Percentiles rank a stretch among this genome's conserved stretches.
These are phyloP conservation scores for Tetrahymena elliotti DNA, from an alignment of 73 alveolate species.

Conservation along the genomic window DNA sequence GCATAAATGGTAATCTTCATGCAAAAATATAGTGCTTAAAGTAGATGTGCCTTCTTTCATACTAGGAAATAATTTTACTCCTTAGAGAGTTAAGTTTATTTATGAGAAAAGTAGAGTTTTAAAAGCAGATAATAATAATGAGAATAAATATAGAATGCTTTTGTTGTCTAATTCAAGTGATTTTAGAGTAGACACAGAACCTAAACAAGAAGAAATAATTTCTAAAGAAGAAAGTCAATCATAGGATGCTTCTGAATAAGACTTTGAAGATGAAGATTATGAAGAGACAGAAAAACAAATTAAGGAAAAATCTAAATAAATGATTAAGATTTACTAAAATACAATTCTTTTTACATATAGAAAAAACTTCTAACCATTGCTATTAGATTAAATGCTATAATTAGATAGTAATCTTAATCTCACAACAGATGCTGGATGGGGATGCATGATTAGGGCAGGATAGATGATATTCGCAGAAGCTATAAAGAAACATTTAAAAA, in stretches of 20 bases:
- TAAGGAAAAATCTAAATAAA: not conserved
- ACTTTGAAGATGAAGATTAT: not conserved
- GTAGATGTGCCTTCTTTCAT: not conserved
- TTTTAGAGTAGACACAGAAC: not conserved
- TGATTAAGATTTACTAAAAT: not conserved
- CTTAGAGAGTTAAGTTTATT: not conserved
- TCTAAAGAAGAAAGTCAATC: not conserved
- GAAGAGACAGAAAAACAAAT: not conserved
- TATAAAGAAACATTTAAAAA: constrained; percentile 21
- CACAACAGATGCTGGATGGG: constrained; percentile 70
- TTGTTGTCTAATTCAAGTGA: not conserved
- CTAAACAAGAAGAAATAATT: not conserved
- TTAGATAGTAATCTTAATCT: not conserved
- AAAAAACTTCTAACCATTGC: constrained; percentile 2
- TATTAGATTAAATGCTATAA: not conserved
- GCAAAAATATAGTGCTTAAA: not conserved
- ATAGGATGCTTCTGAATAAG: not conserved
- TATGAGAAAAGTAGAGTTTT: not conserved
- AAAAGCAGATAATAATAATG: not conserved
- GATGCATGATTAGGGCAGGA: constrained; percentile 57
- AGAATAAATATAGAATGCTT: not conserved
- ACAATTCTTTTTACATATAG: constrained; percentile 46
- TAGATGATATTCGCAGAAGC: constrained; percentile 60
- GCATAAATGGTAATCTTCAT: not conserved
- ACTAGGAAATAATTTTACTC: not conserved